Evolutionary conservation across 257 asterid genomes (phyloP).

Genomic region (Solanum phureja): DNA sequence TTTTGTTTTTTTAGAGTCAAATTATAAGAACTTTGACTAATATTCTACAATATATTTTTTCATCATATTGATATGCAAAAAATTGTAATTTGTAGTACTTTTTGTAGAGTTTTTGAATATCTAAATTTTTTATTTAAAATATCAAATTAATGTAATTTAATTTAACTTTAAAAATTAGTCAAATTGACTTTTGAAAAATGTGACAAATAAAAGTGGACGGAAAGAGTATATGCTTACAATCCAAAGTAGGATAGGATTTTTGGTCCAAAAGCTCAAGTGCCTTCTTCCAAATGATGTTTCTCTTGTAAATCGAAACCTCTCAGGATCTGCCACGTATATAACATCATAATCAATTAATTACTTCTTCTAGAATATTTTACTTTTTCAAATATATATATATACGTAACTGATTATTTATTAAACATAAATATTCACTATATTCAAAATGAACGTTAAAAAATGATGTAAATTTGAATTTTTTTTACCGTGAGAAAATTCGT

Average conservation of each 20-base stretch:
- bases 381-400: neutral
- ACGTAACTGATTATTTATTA: neutral
- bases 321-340: slow-evolving; percentile 47
- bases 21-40: too few species aligned
- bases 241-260: slow-evolving; percentile 71
- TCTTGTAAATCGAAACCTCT: slow-evolving; percentile 86
- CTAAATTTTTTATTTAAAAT: too few species aligned
- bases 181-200: too few species aligned
- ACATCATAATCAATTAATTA: neutral
- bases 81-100: too few species aligned
- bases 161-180: too few species aligned
- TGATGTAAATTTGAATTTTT: neutral
- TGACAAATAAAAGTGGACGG: too few species aligned
- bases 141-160: too few species aligned
- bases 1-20: too few species aligned
- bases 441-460: neutral
- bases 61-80: too few species aligned
- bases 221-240: slow-evolving; percentile 39
- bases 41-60: too few species aligned
- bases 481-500: slow-evolving; percentile 73
- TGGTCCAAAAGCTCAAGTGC: slow-evolving; percentile 83
- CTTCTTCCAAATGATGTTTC: slow-evolving; percentile 94
- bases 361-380: neutral
- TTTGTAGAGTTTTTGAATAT: too few species aligned
- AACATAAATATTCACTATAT: neutral